Base-by-base conservation (phyloP, 2,329 filamentous ascomycete species). In the Aspergillus phoenicis region DNA sequence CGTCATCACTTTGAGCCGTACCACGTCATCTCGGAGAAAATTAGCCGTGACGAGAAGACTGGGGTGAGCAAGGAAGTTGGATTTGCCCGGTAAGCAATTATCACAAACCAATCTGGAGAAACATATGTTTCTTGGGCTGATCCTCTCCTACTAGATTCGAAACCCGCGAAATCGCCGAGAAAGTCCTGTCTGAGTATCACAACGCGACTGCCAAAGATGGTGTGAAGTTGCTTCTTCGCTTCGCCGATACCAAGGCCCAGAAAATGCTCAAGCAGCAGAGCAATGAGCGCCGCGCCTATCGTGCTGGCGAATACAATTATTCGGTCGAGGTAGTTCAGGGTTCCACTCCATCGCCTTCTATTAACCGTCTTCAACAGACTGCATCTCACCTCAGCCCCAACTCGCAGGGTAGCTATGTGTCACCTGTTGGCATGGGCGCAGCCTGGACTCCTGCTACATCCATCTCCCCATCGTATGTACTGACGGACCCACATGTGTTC, bases 231-330 rank as follows among this genome's bases (percentile, higher is more conserved):
- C 93, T 97, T 79, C 93, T 99, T 68, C 93, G 95, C 66, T 99
- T 96, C 76, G 94, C 96, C 64, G 95, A 99, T 73, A 99, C 95
- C 39, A 91, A 95, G 58, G 91, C 94, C 64, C 95, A 99, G 78
- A 99, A 99, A 82, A 88, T 95, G 74, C 84, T 99, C 68, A 99
- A 99, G 84, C 90, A 95, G 66, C 90, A 97, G 74, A 98, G 94
- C 45, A 93, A 95, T 33, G 93, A 97, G 75, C 91, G 93, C 60
- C 93, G 95, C 63, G 92, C 96, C 73, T 98, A 97, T 80, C 91
- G 95, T 62, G 95, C 94, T 61, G 95, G 95, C 60, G 95, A 98
- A 81, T 98, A 98, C 80, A 93, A 93, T 70, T 81, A 78, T 60
- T 81, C 79, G 2, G 80, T 82, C 51, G 80, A 81, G 61, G 75